phyloP scores from a whole-genome alignment of 805 yeast species.

The Cyberlindnera euphorbiae region DNA sequence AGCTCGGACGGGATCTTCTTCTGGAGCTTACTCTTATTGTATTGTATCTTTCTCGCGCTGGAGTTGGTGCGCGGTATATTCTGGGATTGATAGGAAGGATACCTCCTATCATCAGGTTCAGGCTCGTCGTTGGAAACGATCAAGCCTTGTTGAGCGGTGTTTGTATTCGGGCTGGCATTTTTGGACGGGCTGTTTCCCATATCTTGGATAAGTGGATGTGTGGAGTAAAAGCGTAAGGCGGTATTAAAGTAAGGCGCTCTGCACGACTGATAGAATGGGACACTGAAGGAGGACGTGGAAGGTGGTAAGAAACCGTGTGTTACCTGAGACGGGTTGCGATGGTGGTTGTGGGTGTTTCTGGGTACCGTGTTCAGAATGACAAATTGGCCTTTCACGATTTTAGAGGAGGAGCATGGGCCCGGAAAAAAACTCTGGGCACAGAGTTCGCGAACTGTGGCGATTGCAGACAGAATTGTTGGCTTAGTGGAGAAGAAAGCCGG shows the following conservation, averaged over 20 bases:
- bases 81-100: conserved; percentile 30
- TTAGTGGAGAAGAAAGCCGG: too few relatives aligned
- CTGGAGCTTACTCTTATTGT: conserved; percentile 20
- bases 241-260: background rate
- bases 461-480: too few relatives aligned
- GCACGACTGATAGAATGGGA: background rate
- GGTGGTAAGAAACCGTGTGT: too few relatives aligned
- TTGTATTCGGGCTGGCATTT: conserved; percentile 35
- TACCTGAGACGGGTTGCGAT: background rate
- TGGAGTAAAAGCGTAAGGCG: background rate
- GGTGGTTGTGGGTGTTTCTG: background rate
- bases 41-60: conserved; percentile 19
- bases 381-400: too few relatives aligned
- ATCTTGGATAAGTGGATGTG: conserved; percentile 13
- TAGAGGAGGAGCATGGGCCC: too few relatives aligned
- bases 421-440: too few relatives aligned
- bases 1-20: conserved; percentile 11
- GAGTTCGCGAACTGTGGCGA: too few relatives aligned
- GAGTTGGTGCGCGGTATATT: conserved; percentile 13
- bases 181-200: conserved; percentile 68
- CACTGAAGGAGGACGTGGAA: background rate
- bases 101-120: conserved; percentile 46
- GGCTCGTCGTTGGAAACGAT: conserved; percentile 32
- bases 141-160: conserved; percentile 27
- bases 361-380: too few relatives aligned